These are phyloP conservation scores for Astrothelium macrocarpum DNA, from an alignment of 495 filamentous ascomycete genomes.

Conservation along the genomic window DNA sequence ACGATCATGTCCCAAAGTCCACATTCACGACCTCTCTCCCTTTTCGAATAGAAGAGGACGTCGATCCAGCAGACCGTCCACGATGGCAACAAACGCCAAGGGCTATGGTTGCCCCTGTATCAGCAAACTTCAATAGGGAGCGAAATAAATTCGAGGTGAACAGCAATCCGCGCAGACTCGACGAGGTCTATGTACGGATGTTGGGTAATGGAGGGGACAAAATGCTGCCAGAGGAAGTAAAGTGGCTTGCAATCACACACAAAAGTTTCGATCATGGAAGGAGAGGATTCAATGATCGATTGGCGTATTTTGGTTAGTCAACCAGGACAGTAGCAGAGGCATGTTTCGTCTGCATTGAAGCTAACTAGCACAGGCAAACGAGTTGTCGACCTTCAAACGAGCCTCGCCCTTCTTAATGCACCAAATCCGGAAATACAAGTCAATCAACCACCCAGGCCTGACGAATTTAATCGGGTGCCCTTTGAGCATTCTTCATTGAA, in stretches of 20 bases:
- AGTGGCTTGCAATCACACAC: constrained; percentile 95
- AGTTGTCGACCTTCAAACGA: constrained; percentile 70
- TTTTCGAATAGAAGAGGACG: constrained; percentile 24
- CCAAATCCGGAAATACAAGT: constrained; percentile 18
- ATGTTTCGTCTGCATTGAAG: not conserved
- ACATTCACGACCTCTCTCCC: constrained; percentile 15
- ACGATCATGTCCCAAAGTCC: not conserved
- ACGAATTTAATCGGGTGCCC: constrained; percentile 48
- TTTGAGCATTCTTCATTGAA: constrained; percentile 66
- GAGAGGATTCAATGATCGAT: constrained; percentile 85
- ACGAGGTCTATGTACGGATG: constrained; percentile 62
- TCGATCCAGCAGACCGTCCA: constrained; percentile 42
- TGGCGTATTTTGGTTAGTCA: constrained; percentile 79
- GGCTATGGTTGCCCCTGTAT: constrained; percentile 62
- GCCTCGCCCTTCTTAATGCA: constrained; percentile 55
- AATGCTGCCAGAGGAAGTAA: constrained; percentile 76
- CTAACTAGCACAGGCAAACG: constrained; percentile 51
- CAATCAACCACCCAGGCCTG: constrained; percentile 24
- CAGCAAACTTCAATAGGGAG: not conserved
- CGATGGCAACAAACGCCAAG: constrained; percentile 78
- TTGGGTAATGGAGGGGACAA: constrained; percentile 60
- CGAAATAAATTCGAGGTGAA: constrained; percentile 45
- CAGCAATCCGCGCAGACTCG: constrained; percentile 57
- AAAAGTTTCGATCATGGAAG: constrained; percentile 96
- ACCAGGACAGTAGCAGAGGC: not conserved